Evolutionary conservation across 495 filamentous ascomycete species (phyloP).

Genomic region (Aspergillus wentii): DNA sequence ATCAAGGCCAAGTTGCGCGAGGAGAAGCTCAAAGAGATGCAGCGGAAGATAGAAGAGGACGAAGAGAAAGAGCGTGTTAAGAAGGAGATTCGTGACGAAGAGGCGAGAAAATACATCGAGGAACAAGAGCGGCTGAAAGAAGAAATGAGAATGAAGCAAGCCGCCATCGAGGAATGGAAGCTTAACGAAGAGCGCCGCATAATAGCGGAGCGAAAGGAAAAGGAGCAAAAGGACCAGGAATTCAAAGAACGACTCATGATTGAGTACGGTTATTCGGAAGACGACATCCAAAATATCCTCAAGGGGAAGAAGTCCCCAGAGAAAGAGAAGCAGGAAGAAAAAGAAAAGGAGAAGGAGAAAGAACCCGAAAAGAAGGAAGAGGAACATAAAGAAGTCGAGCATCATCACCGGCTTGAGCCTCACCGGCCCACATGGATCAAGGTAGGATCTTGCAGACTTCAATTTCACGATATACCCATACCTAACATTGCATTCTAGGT

Average conservation of each 20-base stretch:
- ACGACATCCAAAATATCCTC: slow-evolving; percentile 51
- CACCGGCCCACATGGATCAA: slow-evolving; percentile 44
- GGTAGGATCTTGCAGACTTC: slow-evolving; percentile 21
- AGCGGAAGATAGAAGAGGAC: slow-evolving; percentile 38
- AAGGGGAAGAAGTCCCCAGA: slow-evolving; percentile 54
- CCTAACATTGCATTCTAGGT: slow-evolving; percentile 28
- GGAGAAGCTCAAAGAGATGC: slow-evolving; percentile 25
- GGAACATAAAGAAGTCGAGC: slow-evolving; percentile 29
- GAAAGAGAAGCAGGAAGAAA: slow-evolving; percentile 40
- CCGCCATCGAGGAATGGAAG: slow-evolving; percentile 52
- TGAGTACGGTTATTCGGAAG: slow-evolving; percentile 35
- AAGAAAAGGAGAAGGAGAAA: slow-evolving; percentile 40
- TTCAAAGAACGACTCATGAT: slow-evolving; percentile 35
- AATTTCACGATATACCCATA: background rate
- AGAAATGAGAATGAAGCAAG: slow-evolving; percentile 46
- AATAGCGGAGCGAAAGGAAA: slow-evolving; percentile 23
- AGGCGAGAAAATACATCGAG: slow-evolving; percentile 24
- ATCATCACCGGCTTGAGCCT: too few relatives aligned
- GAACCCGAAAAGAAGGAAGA: slow-evolving; percentile 43
- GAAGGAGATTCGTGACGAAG: slow-evolving; percentile 32
- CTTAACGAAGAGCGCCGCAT: slow-evolving; percentile 44
- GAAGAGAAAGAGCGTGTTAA: slow-evolving; percentile 36
- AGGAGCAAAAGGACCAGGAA: slow-evolving; percentile 41
- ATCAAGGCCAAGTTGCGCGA: slow-evolving; percentile 13
- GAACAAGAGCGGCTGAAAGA: slow-evolving; percentile 41